Conservation (phyloP, 768 basidiomycete genomes). For the Amanita polypyramis region DNA sequence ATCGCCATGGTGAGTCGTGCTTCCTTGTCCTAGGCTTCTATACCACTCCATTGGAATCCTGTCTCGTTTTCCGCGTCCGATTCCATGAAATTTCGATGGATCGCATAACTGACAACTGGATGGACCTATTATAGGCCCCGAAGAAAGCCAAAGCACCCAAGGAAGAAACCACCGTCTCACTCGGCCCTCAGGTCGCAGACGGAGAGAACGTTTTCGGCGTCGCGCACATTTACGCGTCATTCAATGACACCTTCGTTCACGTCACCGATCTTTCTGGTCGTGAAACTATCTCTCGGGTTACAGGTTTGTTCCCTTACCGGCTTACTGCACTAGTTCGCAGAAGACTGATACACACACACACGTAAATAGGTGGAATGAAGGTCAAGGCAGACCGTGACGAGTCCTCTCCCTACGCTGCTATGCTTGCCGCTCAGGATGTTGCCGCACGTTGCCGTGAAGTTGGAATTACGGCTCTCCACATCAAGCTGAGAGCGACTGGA, state of each 20-base stretch:
- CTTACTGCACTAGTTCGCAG: not conserved
- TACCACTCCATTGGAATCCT: not conserved
- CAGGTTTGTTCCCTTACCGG: conserved; percentile 44
- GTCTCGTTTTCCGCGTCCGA: not conserved
- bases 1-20: conserved; percentile 29
- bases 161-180: conserved; percentile 78
- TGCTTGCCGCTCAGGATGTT: conserved; percentile 97
- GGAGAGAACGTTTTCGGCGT: conserved; percentile 97
- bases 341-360: not conserved
- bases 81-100: conserved; percentile 30
- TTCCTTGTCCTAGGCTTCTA: not conserved
- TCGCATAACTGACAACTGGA: conserved; percentile 38
- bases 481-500: conserved; percentile 97
- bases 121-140: conserved; percentile 53
- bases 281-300: conserved; percentile 98
- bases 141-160: conserved; percentile 72
- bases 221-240: conserved; percentile 97
- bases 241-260: conserved; percentile 99
- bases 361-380: conserved; percentile 84
- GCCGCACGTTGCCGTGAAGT: conserved; percentile 96
- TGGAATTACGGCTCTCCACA: conserved; percentile 95
- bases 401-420: conserved; percentile 94
- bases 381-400: conserved; percentile 99
- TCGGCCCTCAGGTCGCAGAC: conserved; percentile 93
- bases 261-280: conserved; percentile 98